Percentiles rank a stretch among this genome's conserved stretches.
These are phyloP conservation scores for Pleurotus eryngii DNA, from an alignment of 768 basidiomycete genomes.

Conservation along the genomic window DNA sequence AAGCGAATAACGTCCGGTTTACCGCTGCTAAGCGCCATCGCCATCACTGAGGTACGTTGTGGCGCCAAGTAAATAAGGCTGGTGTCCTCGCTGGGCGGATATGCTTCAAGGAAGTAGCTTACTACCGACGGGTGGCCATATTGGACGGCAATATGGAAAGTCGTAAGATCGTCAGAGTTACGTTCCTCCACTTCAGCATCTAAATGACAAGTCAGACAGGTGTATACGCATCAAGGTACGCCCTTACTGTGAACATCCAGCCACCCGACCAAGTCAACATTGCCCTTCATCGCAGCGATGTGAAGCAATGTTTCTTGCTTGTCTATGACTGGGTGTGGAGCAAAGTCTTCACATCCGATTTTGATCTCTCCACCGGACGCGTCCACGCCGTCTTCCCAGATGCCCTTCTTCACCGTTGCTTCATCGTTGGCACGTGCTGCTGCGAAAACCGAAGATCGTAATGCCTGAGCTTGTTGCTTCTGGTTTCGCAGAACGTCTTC, in stretches of 20 bases:
- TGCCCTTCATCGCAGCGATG: conserved; percentile 55
- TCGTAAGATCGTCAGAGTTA: conserved; percentile 52
- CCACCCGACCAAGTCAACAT: conserved; percentile 62
- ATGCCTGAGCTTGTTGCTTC: conserved; percentile 47
- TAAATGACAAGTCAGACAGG: conserved; percentile 25
- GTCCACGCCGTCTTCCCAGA: conserved; percentile 71
- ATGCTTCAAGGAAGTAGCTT: conserved; percentile 57
- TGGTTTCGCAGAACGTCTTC: conserved; percentile 45
- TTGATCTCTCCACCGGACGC: conserved; percentile 70
- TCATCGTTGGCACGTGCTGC: conserved; percentile 57
- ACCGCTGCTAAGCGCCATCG: conserved; percentile 54
- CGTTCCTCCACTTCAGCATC: conserved; percentile 75
- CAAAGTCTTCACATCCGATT: conserved; percentile 49
- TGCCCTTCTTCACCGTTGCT: conserved; percentile 54
- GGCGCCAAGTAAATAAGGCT: conserved; percentile 45
- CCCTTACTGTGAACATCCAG: conserved; percentile 66
- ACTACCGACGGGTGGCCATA: conserved; percentile 50
- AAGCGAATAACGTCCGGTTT: conserved; percentile 65
- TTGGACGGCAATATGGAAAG: conserved; percentile 64
- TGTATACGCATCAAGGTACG: conserved; percentile 19
- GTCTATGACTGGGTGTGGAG: conserved; percentile 44
- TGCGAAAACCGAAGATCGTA: conserved; percentile 60
- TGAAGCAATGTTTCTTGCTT: conserved; percentile 68
- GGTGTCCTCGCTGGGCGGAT: conserved; percentile 55
- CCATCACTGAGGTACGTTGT: conserved; percentile 41